Evolutionary conservation across 495 filamentous ascomycete species (phyloP).

Genomic region (Aspergillus sparsus): DNA sequence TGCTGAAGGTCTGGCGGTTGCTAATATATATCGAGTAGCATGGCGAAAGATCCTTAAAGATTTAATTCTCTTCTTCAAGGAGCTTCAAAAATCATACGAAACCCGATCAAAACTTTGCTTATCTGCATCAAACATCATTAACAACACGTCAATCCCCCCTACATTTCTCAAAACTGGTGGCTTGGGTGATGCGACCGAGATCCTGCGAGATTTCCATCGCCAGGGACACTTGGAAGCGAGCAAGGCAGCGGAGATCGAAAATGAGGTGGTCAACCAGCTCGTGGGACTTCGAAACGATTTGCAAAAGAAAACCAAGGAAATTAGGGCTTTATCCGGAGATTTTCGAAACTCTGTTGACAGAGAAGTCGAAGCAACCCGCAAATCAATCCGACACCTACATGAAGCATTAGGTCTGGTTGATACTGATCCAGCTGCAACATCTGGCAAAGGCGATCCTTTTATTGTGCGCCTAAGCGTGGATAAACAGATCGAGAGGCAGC

Average conservation of each 20-base stretch:
- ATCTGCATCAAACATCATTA: slow-evolving; percentile 80
- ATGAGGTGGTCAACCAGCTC: slow-evolving; percentile 83
- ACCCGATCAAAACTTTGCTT: slow-evolving; percentile 76
- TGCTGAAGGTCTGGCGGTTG: slow-evolving; percentile 5
- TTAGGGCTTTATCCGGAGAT: slow-evolving; percentile 85
- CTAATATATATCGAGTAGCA: slow-evolving; percentile 51
- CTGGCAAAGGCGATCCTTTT: slow-evolving; percentile 89
- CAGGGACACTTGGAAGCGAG: slow-evolving; percentile 77
- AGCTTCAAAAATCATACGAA: slow-evolving; percentile 90
- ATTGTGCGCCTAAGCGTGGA: slow-evolving; percentile 82
- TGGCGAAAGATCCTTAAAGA: slow-evolving; percentile 97
- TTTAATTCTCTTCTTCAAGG: slow-evolving; percentile 89
- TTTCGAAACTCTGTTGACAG: slow-evolving; percentile 80
- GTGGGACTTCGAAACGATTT: slow-evolving; percentile 85
- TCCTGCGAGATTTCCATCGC: slow-evolving; percentile 80
- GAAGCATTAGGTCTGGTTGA: slow-evolving; percentile 78
- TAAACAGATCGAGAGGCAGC: slow-evolving; percentile 83
- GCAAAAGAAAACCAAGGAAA: slow-evolving; percentile 95
- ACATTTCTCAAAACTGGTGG: slow-evolving; percentile 77
- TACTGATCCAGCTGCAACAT: slow-evolving; percentile 68
- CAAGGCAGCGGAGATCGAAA: slow-evolving; percentile 87
- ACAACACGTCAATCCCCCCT: slow-evolving; percentile 71
- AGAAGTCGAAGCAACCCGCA: slow-evolving; percentile 56
- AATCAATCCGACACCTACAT: slow-evolving; percentile 73
- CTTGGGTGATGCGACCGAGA: slow-evolving; percentile 79